Conservation (phyloP, 768 basidiomycete species). For the Cubamyces sp. region DNA sequence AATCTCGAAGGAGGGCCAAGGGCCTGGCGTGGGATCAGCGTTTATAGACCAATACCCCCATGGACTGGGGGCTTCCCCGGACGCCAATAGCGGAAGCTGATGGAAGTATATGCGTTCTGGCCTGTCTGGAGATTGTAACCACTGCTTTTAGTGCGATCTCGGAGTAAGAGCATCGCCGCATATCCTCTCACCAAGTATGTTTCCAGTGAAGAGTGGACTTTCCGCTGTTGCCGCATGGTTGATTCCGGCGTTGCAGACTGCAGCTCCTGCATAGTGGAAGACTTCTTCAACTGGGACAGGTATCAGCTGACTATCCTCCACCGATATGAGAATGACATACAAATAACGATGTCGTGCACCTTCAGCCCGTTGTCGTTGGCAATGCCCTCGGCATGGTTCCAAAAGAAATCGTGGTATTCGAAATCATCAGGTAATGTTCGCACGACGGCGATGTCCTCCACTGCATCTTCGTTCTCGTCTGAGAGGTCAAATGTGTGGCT, state of each 20-base stretch:
- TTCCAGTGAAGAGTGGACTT: too few species aligned
- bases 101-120: conserved; percentile 14
- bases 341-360: conserved; percentile 8
- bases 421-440: conserved; percentile 16
- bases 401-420: conserved; percentile 22
- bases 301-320: too few species aligned
- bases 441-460: conserved; percentile 17
- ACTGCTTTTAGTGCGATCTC: too few species aligned
- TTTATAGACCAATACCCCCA: conserved; percentile 22
- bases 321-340: background rate
- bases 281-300: conserved; percentile 6
- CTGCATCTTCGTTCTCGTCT: background rate
- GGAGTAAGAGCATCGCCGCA: too few species aligned
- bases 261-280: conserved; percentile 14
- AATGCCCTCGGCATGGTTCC: conserved; percentile 11
- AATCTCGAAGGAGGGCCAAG: conserved; percentile 7
- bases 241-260: background rate
- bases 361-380: background rate
- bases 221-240: too few species aligned
- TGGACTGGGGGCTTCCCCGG: conserved; percentile 6
- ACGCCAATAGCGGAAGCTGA: conserved; percentile 14
- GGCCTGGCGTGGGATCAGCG: conserved; percentile 7
- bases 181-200: too few species aligned
- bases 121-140: too few species aligned
- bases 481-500: conserved; percentile 5